Evolutionary conservation across 768 basidiomycete genomes (phyloP), one percentile per base, ranked within the genome.

Genomic region (Collybiopsis confluens): DNA sequence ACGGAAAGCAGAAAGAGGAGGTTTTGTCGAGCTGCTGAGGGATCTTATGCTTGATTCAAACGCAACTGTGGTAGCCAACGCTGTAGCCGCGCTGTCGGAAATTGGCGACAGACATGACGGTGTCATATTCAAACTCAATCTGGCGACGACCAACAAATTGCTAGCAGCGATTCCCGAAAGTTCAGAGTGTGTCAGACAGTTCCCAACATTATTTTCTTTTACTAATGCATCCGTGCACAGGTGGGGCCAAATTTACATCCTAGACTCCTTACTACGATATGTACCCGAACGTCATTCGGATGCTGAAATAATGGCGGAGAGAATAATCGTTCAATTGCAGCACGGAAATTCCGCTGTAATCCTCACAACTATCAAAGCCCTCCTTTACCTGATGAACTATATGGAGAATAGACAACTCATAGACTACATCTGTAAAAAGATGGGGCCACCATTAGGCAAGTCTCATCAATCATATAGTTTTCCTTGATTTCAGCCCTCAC

Each of bases 331-430:
- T 44, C 89, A 98, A 61, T 75, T 99, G 24, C 92, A 97, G 64
- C 96, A 98, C 66, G 93, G 94, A n/a, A 99, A 99, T 68, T 95
- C 93, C 24, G 97, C 97, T 2, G 97, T 99, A n/a, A 94, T 98
- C 10, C 76, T 99, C 51, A 98, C 96, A n/a, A 90, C 94, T 13
- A 91, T 98, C 78, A 98, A 99, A 72, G 86, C 90, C 52, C 77
- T 98, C 23, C 75, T 98, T 18, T 98, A 96, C 64, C 75, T 98
- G 56, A 98, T 99, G 96, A 99, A 98, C 69, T 98, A 99, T 70
- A 98, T 98, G 90, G 89, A 92, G 57, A 88, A 90, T 66, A 82
- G 90, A 54, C 80, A 77, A 38, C 71, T 92, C 45, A 89, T 97
- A 45, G 90, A 97, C 55, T 80, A 86, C 59, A 87, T 97, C 60